Conservation (phyloP, 768 basidiomycete species). For the Lentinula sp. region DNA sequence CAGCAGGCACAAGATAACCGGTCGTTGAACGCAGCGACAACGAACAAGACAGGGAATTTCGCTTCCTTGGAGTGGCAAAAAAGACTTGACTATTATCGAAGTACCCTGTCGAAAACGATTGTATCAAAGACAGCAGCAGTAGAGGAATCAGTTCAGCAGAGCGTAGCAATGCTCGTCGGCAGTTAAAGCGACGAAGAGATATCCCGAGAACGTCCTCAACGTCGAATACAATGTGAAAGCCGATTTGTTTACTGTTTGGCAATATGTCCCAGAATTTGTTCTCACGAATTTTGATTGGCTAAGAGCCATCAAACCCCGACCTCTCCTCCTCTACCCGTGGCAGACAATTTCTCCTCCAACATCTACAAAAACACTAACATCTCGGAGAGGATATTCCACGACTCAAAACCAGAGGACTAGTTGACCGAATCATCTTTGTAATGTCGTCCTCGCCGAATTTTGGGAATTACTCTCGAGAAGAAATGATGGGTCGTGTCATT, state of each 20-base stretch:
- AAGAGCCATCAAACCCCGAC: neutral
- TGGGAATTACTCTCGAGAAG: neutral
- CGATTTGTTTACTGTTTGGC: neutral
- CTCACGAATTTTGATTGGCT: neutral
- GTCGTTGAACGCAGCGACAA: neutral
- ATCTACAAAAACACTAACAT: neutral
- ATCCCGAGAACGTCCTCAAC: neutral
- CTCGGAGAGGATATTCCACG: neutral
- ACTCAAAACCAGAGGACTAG: neutral
- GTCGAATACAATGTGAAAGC: neutral
- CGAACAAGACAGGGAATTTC: neutral
- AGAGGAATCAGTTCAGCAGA: neutral
- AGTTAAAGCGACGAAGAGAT: neutral
- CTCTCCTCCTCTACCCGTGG: neutral
- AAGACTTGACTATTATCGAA: too few relatives aligned
- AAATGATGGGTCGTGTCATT: neutral
- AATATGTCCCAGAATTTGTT: neutral
- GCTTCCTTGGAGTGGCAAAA: too few relatives aligned
- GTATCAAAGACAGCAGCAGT: neutral
- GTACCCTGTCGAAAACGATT: neutral
- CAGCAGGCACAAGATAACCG: neutral
- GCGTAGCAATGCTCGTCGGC: neutral
- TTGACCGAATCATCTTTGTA: neutral
- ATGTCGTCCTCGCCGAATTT: neutral
- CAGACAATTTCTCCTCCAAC: neutral